These are phyloP conservation scores for Fusarium sp. DNA, from an alignment of 2,329 filamentous ascomycete genomes.

Conservation along the genomic window DNA sequence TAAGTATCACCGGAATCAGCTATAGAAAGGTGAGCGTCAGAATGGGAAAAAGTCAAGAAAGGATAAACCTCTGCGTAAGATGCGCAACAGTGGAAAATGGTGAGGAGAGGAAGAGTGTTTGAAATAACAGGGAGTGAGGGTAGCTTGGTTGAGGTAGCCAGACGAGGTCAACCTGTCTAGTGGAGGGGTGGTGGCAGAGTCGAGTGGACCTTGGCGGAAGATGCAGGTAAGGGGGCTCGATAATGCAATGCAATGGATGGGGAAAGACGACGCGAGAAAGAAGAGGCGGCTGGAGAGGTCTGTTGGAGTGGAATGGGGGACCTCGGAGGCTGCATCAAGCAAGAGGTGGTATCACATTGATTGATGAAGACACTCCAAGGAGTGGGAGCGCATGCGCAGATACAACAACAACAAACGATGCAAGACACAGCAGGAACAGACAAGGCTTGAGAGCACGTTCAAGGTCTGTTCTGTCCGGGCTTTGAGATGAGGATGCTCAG, in stretches of 20 bases:
- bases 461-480: slow-evolving; percentile 30
- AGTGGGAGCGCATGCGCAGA: slow-evolving; percentile 38
- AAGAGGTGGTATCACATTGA: slow-evolving; percentile 49
- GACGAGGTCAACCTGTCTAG: slow-evolving; percentile 34
- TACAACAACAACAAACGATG: slow-evolving; percentile 23
- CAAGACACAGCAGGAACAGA: slow-evolving; percentile 31
- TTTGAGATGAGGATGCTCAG: slow-evolving; percentile 25
- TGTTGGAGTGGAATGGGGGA: slow-evolving; percentile 45
- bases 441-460: slow-evolving; percentile 16
- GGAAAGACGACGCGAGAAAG: slow-evolving; percentile 46
- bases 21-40: slow-evolving; percentile 54
- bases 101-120: slow-evolving; percentile 43
- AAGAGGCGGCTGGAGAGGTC: slow-evolving; percentile 41
- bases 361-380: slow-evolving; percentile 46
- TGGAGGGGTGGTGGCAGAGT: slow-evolving; percentile 50
- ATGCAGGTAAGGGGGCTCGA: slow-evolving; percentile 55
- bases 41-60: slow-evolving; percentile 35
- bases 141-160: slow-evolving; percentile 40
- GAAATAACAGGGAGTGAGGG: slow-evolving; percentile 47
- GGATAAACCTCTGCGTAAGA: slow-evolving; percentile 38
- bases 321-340: slow-evolving; percentile 47
- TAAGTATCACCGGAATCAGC: slow-evolving; percentile 70
- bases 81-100: slow-evolving; percentile 38
- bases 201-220: slow-evolving; percentile 57
- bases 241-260: slow-evolving; percentile 46